Evolutionary conservation across 129 eudicot genomes (phyloP), one percentile per base, ranked within the genome.

Genomic region (Deinandra increscens): DNA sequence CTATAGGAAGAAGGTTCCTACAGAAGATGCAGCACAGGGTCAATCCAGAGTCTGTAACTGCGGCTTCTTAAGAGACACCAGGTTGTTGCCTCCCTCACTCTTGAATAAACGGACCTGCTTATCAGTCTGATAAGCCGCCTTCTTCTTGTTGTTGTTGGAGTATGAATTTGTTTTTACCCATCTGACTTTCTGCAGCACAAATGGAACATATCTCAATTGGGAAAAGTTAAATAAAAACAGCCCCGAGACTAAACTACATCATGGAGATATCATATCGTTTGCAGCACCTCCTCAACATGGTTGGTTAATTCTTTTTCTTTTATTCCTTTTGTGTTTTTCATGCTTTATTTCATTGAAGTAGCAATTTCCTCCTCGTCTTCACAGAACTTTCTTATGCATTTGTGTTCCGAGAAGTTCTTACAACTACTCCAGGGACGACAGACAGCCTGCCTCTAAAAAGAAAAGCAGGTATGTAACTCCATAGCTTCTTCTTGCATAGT

Each of bases 141-240:
- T n/a, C n/a, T n/a, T n/a, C n/a, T n/a, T n/a, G n/a, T n/a, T n/a
- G n/a, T n/a, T n/a, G 13, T 56, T 74, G 34, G 49, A 22, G 18
- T 54, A 39, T 53, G 29, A 31, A 26, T 2, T 7, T 75, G 1
- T 59, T 75, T 75, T 74, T 78, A 37, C 71, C 65, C 11, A 15
- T 42, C 18, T 71, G 49, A 49, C 20, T 54, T 51, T 81, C 29
- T 69, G 75, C 88, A 93, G 98, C 81, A 93, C 97, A 66, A 93
- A 93, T 81, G 98, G 98, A 71, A 89, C 98, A 43, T 93, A 68
- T 67, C 74, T 85, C 4, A 93, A 93, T 70, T 89, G 95, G 92
- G 84, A 84, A 81, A 93, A 77, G 84, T 63, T 86, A 72, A 84
- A 34, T 34, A 87, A 82, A 54, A 78, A 77, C 60, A 85, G 85